These are phyloP conservation scores for Drechslerella coelobrocha DNA, from an alignment of 2,329 filamentous ascomycete genomes.

Conservation along the genomic window DNA sequence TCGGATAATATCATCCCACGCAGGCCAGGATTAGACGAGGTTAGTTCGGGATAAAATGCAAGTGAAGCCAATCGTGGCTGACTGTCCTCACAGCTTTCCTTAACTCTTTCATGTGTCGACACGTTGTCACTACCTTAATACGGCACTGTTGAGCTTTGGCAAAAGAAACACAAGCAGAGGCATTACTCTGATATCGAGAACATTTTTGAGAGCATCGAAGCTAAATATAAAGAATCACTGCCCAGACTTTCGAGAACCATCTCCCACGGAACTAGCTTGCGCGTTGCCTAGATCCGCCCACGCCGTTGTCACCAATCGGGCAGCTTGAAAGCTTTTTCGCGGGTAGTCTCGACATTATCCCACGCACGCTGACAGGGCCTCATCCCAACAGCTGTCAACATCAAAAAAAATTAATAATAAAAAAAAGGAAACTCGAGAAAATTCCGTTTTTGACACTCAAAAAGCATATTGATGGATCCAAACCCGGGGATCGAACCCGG, in stretches of 20 bases:
- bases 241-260: neutral
- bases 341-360: neutral
- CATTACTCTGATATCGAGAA: no score
- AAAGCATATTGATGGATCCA: neutral
- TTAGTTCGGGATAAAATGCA: conserved; percentile 21
- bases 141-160: no score
- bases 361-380: no score
- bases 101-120: no score
- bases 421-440: neutral
- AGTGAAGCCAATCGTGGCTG: conserved; percentile 1
- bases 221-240: no score
- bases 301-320: neutral
- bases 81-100: no score
- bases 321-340: neutral
- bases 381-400: no score
- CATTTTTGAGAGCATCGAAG: no score
- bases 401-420: neutral
- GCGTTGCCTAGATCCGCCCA: neutral
- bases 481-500: neutral
- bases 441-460: neutral
- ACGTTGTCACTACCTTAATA: no score
- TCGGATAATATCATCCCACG: conserved; percentile 46
- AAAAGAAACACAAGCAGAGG: no score
- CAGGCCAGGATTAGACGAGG: conserved; percentile 15
- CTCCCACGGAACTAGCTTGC: neutral